Percentiles rank a stretch among this genome's conserved stretches.
phyloP scores from a whole-genome alignment of 805 yeast genomes.

The Kazachstania kunashirensis region DNA sequence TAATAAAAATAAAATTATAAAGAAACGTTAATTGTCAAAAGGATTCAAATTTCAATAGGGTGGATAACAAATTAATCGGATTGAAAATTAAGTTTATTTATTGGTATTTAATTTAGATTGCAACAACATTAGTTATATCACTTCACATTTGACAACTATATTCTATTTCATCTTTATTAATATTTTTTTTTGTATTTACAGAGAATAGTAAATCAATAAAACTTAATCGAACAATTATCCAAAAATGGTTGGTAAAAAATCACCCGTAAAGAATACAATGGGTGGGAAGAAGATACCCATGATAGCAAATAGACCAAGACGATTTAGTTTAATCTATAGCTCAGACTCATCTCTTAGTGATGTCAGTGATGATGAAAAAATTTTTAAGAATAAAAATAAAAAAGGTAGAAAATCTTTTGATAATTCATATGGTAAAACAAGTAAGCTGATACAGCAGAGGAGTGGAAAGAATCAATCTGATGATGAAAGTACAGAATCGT shows the following conservation, averaged over 20 bases:
- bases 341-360: constrained; percentile 34
- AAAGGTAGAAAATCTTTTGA: constrained; percentile 17
- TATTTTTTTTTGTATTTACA: too few relatives aligned
- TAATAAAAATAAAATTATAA: too few relatives aligned
- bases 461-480: constrained; percentile 13
- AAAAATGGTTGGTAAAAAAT: constrained; percentile 5
- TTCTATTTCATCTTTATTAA: too few relatives aligned
- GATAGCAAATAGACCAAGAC: constrained; percentile 26
- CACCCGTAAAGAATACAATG: not conserved
- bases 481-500: constrained; percentile 17
- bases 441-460: constrained; percentile 30
- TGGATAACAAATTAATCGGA: too few relatives aligned
- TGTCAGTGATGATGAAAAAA: constrained; percentile 27
- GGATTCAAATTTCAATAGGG: too few relatives aligned
- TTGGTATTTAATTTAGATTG: too few relatives aligned
- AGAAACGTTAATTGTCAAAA: too few relatives aligned
- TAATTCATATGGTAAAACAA: constrained; percentile 25
- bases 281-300: constrained; percentile 5
- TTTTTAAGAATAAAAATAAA: constrained; percentile 5
- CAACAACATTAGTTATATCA: too few relatives aligned
- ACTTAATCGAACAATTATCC: too few relatives aligned
- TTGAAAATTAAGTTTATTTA: too few relatives aligned
- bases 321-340: constrained; percentile 37
- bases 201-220: too few relatives aligned
- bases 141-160: too few relatives aligned